Conservation (phyloP, 2,329 filamentous ascomycete genomes). For the Beauveria sp. region DNA sequence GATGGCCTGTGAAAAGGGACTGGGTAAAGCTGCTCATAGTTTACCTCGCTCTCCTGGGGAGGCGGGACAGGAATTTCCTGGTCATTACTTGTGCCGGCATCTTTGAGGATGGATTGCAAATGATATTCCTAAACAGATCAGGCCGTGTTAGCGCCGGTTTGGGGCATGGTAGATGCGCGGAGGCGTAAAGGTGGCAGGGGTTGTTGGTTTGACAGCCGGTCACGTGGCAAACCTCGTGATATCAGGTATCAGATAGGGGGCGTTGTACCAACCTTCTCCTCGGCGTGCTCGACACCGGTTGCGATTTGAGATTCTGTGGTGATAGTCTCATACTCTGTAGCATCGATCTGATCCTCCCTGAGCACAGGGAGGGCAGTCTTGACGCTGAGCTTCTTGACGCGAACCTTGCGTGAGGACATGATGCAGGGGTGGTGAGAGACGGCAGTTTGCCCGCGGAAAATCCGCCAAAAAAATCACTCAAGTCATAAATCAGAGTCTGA, state of each 20-base stretch:
- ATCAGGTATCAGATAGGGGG: slow-evolving; percentile 23
- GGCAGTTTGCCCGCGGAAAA: slow-evolving; percentile 36
- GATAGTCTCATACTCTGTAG: slow-evolving; percentile 77
- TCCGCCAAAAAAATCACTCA: slow-evolving; percentile 57
- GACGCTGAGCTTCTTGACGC: slow-evolving; percentile 85
- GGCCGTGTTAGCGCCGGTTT: slow-evolving; percentile 8
- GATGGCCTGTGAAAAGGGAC: slow-evolving; percentile 73
- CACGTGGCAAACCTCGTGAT: slow-evolving; percentile 46
- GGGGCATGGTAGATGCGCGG: slow-evolving; percentile 1
- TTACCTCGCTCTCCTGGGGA: slow-evolving; percentile 56
- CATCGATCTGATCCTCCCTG: slow-evolving; percentile 84
- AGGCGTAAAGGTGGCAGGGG: slow-evolving; percentile 14
- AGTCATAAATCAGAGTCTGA: slow-evolving; percentile 52
- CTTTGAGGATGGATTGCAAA: slow-evolving; percentile 71
- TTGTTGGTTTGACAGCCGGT: slow-evolving; percentile 19
- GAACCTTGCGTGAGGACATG: slow-evolving; percentile 62
- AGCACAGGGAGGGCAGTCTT: slow-evolving; percentile 84
- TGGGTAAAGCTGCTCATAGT: slow-evolving; percentile 86
- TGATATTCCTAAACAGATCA: slow-evolving; percentile 69
- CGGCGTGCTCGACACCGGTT: slow-evolving; percentile 92
- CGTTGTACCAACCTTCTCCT: slow-evolving; percentile 79
- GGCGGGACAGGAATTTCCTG: slow-evolving; percentile 61
- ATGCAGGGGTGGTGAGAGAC: slow-evolving; percentile 32
- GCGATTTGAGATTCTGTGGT: slow-evolving; percentile 80
- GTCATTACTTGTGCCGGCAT: slow-evolving; percentile 46